Percentiles rank a stretch among this genome's conserved stretches.
These are phyloP conservation scores for Aspergillus ochraceus DNA, from an alignment of 2,329 filamentous ascomycete genomes.

Conservation along the genomic window DNA sequence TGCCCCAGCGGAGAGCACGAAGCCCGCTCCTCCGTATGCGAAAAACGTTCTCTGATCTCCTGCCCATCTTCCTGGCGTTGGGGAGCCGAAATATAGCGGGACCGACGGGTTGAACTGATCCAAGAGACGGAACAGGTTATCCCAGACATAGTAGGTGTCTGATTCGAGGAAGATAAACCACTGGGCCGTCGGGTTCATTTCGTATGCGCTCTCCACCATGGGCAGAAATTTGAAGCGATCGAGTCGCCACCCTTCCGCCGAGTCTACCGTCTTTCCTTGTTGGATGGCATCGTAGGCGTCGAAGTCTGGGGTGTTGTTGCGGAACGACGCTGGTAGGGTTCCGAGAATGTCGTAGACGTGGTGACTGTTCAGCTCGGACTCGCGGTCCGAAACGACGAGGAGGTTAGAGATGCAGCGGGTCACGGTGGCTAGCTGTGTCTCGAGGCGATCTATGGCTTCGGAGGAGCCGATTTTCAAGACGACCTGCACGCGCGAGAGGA, in stretches of 20 bases:
- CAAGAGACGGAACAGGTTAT: conserved; percentile 51
- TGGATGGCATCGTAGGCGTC: conserved; percentile 44
- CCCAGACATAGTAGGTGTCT: conserved; percentile 53
- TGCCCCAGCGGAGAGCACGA: conserved; percentile 48
- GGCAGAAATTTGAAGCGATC: conserved; percentile 61
- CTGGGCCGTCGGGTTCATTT: conserved; percentile 47
- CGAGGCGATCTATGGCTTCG: conserved; percentile 42
- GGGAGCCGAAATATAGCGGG: conserved; percentile 53
- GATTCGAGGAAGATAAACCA: conserved; percentile 61
- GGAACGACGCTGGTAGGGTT: conserved; percentile 46
- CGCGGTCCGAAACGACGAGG: conserved; percentile 55
- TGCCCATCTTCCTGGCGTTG: conserved; percentile 39
- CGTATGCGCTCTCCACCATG: conserved; percentile 54
- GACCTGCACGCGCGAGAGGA: conserved; percentile 46
- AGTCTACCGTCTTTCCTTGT: conserved; percentile 31
- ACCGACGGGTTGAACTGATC: conserved; percentile 48
- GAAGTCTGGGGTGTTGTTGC: conserved; percentile 37
- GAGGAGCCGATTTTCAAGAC: conserved; percentile 53
- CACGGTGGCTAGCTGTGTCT: conserved; percentile 53
- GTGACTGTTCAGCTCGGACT: conserved; percentile 47
- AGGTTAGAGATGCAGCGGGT: conserved; percentile 53
- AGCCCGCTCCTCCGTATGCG: conserved; percentile 52
- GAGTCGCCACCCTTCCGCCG: conserved; percentile 51
- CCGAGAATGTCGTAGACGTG: conserved; percentile 49
- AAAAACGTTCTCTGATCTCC: conserved; percentile 37